Evolutionary conservation across 2,329 filamentous ascomycete genomes (phyloP), one percentile per base, ranked within the genome.

Genomic region (Penicillium sp.): DNA sequence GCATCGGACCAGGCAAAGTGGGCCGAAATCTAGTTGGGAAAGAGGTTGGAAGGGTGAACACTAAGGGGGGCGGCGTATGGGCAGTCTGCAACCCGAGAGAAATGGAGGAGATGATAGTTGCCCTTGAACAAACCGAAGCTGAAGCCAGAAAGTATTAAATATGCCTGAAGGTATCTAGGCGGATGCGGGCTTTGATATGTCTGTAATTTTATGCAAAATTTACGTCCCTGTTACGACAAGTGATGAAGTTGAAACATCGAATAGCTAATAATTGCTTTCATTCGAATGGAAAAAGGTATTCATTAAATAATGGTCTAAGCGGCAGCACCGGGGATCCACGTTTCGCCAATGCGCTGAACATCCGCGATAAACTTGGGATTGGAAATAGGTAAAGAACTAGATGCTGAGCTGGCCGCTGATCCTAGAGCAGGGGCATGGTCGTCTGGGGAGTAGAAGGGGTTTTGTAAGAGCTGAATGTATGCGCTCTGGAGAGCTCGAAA

Each of bases 391-490:
- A 85, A 75, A 8, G 75, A 76, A 13, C 74, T 75, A 4, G 78
- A 71, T 36, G 70, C 68, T 33, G 73, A 64, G 36, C 76, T 48
- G 34, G 49, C 69, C 29, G 73, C 72, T 40, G 75, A 74, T 43
- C 78, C 77, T 40, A 72, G 70, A 29, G 77, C 82, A 42, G 88
- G 88, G 56, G 82, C 82, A 44, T 92, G 86, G 64, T 93, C 89
- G 68, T 97, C 91, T 8, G 93, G 93, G 40, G 88, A 86, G 72
- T 92, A 97, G 74, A 99, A 99, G 0, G 93, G 93, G 67, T 99
- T 97, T 73, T 96, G 88, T 60, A 97, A 76, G 45, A 99, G 77
- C 55, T 85, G 80, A 51, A 97, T 89, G 66, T 97, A 99, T 24
- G 93, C 91, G n/a, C 83, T 87, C 75, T 97, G 94, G 74, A 99